These are phyloP conservation scores for Platanus orientalis DNA, from an alignment of 164 flowering plant species.

Conservation along the genomic window DNA sequence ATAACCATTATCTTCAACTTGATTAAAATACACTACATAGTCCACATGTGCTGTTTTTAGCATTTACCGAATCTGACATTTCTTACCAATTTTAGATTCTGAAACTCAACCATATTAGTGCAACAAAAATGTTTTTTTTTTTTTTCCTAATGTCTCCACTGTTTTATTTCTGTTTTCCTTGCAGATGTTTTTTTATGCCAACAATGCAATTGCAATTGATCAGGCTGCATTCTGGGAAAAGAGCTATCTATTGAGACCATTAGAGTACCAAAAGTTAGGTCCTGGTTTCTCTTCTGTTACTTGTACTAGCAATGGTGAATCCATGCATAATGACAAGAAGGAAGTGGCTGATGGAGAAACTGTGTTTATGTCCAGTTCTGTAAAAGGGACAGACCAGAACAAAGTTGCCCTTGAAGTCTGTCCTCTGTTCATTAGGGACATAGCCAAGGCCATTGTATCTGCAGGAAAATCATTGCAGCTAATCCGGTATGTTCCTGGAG, in stretches of 20 bases:
- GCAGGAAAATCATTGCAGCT: constrained; percentile 96
- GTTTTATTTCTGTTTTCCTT: constrained; percentile 3
- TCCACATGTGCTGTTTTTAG: too few species aligned
- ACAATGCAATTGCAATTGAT: constrained; percentile 54
- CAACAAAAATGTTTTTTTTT: too few species aligned
- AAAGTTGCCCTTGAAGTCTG: constrained; percentile 36
- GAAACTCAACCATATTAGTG: too few species aligned
- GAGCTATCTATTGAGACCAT: constrained; percentile 60
- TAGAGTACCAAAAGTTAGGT: constrained; percentile 23
- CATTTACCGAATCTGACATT: too few species aligned
- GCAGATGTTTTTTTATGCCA: constrained; percentile 88
- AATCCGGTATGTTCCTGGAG: constrained; percentile 53
- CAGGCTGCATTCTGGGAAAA: constrained; percentile 92
- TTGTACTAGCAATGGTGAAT: constrained; percentile 16
- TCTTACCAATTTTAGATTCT: too few species aligned
- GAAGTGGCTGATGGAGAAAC: constrained; percentile 32
- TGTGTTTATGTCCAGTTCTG: constrained; percentile 18
- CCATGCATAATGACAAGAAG: constrained; percentile 22
- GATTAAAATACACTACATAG: too few species aligned
- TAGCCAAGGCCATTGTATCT: constrained; percentile 71
- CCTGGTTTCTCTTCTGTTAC: constrained; percentile 17
- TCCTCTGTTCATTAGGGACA: constrained; percentile 77
- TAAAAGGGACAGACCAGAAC: constrained; percentile 38
- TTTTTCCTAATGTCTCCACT: too few species aligned
- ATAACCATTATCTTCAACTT: too few species aligned